phyloP scores from a whole-genome alignment of 2,329 filamentous ascomycete species.

The Whalleya microplaca region DNA sequence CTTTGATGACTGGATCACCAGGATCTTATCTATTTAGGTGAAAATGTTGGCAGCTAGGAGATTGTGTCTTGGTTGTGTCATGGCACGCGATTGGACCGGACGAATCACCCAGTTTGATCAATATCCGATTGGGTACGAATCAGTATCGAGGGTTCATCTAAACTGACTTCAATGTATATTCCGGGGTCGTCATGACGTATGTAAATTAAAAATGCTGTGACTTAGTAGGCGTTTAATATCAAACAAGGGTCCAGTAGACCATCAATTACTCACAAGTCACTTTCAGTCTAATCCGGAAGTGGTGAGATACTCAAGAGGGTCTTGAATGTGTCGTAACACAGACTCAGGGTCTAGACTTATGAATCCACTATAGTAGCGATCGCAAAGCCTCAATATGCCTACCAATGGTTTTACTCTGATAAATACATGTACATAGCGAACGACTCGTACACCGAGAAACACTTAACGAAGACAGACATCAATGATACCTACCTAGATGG shows the following conservation, averaged over 20 bases:
- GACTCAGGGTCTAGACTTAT: not conserved
- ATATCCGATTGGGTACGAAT: not conserved
- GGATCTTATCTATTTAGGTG: not conserved
- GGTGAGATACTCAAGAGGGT: not conserved
- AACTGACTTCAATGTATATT: not conserved
- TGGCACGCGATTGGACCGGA: not conserved
- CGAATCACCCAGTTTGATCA: not conserved
- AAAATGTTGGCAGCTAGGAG: not conserved
- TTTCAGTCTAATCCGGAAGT: not conserved
- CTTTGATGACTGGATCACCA: not conserved
- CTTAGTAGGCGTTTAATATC: too few relatives aligned
- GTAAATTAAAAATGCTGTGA: too few relatives aligned
- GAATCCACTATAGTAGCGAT: not conserved
- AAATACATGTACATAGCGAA: not conserved
- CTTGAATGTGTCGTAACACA: not conserved
- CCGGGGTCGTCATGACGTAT: not conserved
- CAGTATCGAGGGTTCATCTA: not conserved
- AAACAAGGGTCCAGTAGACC: not conserved
- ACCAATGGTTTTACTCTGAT: not conserved
- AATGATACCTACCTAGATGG: not conserved
- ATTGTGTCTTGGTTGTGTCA: not conserved
- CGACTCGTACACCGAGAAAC: not conserved
- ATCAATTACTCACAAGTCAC: not conserved
- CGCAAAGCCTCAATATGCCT: not conserved
- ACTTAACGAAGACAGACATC: not conserved